These are phyloP conservation scores for Leccinum variicolor DNA, from an alignment of 768 basidiomycete genomes.

Conservation along the genomic window DNA sequence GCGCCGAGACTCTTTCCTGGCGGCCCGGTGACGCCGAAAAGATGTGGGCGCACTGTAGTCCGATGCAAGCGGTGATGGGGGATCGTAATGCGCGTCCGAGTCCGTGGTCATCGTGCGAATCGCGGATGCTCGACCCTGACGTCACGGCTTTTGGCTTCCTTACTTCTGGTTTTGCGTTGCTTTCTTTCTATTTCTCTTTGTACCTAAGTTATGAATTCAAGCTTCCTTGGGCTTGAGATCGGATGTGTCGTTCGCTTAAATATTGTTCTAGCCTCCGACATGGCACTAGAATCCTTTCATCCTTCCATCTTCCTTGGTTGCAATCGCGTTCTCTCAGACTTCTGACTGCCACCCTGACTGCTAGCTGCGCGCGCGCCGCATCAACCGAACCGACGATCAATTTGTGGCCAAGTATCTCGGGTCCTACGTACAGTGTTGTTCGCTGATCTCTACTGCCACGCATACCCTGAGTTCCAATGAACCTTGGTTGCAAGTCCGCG, in stretches of 20 bases:
- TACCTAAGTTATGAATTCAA: not conserved
- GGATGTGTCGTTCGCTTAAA: not conserved
- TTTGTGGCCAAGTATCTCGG: not conserved
- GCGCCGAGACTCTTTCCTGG: not conserved
- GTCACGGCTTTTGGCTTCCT: not conserved
- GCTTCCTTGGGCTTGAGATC: not conserved
- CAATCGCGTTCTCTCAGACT: not conserved
- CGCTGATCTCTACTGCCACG: not conserved
- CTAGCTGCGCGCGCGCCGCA: not conserved
- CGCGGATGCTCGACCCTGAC: not conserved
- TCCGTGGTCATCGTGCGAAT: not conserved
- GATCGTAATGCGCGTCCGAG: not conserved
- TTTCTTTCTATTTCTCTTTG: not conserved
- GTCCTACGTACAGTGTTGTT: not conserved
- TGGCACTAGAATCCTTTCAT: not conserved
- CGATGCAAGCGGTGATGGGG: not conserved
- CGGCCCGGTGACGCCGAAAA: not conserved
- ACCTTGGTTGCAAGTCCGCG: not conserved
- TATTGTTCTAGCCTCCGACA: not conserved
- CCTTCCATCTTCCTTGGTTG: not conserved
- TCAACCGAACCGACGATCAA: not conserved
- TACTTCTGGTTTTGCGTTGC: not conserved
- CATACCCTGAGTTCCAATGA: not conserved
- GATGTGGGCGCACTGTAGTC: not conserved
- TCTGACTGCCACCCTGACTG: not conserved